These are phyloP conservation scores for Verticillium alfalfae DNA, from an alignment of 2,329 filamentous ascomycete species.

Conservation along the genomic window DNA sequence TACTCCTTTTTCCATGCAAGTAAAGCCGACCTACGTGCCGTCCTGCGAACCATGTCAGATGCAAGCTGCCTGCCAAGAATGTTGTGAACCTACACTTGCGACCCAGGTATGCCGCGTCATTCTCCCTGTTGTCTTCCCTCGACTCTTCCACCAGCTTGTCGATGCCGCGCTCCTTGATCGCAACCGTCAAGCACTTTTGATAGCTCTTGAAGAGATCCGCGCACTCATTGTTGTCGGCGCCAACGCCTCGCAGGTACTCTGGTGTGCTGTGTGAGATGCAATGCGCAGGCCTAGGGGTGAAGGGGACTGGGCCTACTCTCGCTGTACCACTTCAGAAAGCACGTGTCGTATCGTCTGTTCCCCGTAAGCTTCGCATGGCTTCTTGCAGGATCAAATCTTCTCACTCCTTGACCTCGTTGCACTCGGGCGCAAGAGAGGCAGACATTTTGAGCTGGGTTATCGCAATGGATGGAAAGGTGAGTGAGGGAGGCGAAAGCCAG, in stretches of 20 bases:
- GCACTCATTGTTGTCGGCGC: slow-evolving; percentile 79
- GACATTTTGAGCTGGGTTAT: slow-evolving; percentile 57
- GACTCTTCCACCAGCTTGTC: slow-evolving; percentile 91
- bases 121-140: slow-evolving; percentile 82
- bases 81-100: slow-evolving; percentile 30
- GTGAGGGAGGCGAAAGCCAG: background rate
- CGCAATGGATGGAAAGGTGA: background rate
- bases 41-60: background rate
- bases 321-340: slow-evolving; percentile 99
- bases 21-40: background rate
- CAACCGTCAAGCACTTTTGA: slow-evolving; percentile 79
- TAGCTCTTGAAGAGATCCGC: slow-evolving; percentile 82
- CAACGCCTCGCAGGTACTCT: slow-evolving; percentile 88
- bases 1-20: background rate
- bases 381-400: background rate
- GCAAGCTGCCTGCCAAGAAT: background rate
- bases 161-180: slow-evolving; percentile 82
- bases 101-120: slow-evolving; percentile 55
- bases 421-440: slow-evolving; percentile 88
- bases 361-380: slow-evolving; percentile 4
- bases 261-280: slow-evolving; percentile 1
- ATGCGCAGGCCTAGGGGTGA: slow-evolving; percentile 8
- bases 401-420: slow-evolving; percentile 93
- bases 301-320: slow-evolving; percentile 63
- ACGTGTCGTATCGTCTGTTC: slow-evolving; percentile 83